phyloP scores from a whole-genome alignment of 1,284 basidiomycete species.

The Stereum hirsutum region DNA sequence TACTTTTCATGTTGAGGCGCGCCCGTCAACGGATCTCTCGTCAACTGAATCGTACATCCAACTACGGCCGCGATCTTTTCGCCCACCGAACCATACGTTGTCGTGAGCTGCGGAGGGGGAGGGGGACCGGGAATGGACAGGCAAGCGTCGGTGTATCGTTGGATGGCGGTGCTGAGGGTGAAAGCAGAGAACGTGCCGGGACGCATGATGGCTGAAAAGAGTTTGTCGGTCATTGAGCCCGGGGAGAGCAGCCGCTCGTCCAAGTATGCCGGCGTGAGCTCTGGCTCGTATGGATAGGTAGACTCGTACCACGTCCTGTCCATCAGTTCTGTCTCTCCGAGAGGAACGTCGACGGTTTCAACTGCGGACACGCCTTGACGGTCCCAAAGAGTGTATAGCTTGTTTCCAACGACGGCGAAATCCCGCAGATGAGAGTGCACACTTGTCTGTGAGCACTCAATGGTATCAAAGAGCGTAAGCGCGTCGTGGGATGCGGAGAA shows the following conservation, averaged over 20 bases:
- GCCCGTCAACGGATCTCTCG: constrained; percentile 71
- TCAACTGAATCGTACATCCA: constrained; percentile 72
- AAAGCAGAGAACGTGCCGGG: constrained; percentile 82
- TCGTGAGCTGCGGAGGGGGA: constrained; percentile 44
- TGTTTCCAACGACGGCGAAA: constrained; percentile 46
- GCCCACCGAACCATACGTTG: constrained; percentile 56
- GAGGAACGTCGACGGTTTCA: constrained; percentile 40
- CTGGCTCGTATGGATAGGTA: constrained; percentile 54
- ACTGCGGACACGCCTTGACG: constrained; percentile 66
- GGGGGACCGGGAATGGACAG: constrained; percentile 53
- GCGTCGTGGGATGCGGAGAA: constrained; percentile 44
- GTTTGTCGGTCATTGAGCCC: constrained; percentile 71
- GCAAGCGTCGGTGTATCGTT: constrained; percentile 71
- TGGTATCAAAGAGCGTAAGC: constrained; percentile 41
- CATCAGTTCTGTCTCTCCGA: constrained; percentile 23
- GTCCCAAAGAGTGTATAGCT: constrained; percentile 67
- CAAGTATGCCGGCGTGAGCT: constrained; percentile 78
- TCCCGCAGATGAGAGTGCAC: constrained; percentile 68
- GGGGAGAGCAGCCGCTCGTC: constrained; percentile 70
- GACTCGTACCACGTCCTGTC: constrained; percentile 41
- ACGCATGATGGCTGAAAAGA: constrained; percentile 74
- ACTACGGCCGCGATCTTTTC: constrained; percentile 81
- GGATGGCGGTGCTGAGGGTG: constrained; percentile 72
- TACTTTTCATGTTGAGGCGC: constrained; percentile 71
- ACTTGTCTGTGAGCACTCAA: constrained; percentile 50